phyloP scores from a whole-genome alignment of 805 yeast species.

The Danielia oregonensis region DNA sequence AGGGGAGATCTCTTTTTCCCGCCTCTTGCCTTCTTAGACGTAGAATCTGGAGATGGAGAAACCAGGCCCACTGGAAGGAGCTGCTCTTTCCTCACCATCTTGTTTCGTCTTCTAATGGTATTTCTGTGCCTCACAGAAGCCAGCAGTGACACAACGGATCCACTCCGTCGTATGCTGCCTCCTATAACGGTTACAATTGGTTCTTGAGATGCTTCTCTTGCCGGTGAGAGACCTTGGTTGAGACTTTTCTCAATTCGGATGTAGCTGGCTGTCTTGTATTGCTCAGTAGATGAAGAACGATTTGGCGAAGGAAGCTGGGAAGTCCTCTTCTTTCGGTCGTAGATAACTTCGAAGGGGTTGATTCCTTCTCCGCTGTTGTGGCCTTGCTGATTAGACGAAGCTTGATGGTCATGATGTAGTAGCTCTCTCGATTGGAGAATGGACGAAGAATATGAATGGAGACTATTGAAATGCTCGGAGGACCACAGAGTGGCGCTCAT shows the following conservation, averaged over 20 bases:
- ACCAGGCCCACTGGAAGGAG: neutral
- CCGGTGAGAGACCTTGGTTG: conserved; percentile 7
- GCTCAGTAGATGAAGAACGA: too few species aligned
- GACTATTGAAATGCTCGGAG: conserved; percentile 6
- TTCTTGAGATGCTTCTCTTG: neutral
- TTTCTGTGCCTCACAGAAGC: conserved; percentile 31
- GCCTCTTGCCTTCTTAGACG: conserved; percentile 1
- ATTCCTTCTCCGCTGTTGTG: too few species aligned
- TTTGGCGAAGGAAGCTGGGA: conserved; percentile 1
- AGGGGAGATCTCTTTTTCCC: conserved; percentile 5
- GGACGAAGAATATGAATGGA: conserved; percentile 1
- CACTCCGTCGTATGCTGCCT: conserved; percentile 17
- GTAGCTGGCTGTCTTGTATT: conserved; percentile 10
- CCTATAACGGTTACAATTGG: conserved; percentile 14
- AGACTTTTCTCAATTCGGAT: conserved; percentile 13
- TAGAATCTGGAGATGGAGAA: conserved; percentile 9
- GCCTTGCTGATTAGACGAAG: too few species aligned
- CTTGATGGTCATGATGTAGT: too few species aligned
- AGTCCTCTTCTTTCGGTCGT: conserved; percentile 4
- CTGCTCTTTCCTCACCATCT: conserved; percentile 19
- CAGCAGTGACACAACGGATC: conserved; percentile 27
- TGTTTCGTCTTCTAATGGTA: conserved; percentile 26
- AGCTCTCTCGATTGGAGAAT: neutral
- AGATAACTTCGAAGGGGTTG: conserved; percentile 13
- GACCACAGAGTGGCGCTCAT: conserved; percentile 8